These are phyloP conservation scores for Pseudogymnoascus sp. DNA, from an alignment of 2,329 filamentous ascomycete species.

Conservation along the genomic window DNA sequence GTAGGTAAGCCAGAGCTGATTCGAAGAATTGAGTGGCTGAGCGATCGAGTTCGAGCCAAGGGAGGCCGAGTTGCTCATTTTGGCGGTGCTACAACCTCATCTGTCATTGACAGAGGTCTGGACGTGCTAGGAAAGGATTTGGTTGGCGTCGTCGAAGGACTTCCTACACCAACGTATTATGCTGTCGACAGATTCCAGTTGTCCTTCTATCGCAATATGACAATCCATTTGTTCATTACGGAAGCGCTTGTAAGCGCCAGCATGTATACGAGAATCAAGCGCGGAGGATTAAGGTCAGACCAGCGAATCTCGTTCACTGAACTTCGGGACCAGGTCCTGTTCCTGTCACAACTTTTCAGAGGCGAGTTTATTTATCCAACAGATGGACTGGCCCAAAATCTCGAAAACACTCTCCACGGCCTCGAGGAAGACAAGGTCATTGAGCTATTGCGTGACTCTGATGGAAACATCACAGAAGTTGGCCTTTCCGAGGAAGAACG, in stretches of 20 bases:
- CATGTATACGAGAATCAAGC: constrained; percentile 86
- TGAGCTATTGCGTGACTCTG: constrained; percentile 49
- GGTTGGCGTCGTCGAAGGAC: constrained; percentile 67
- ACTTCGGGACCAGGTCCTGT: constrained; percentile 70
- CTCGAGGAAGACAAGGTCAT: constrained; percentile 76
- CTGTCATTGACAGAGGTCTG: constrained; percentile 80
- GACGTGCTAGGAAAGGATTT: constrained; percentile 87
- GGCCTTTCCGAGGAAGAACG: constrained; percentile 72
- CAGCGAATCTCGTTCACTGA: constrained; percentile 71
- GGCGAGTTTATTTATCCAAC: constrained; percentile 96
- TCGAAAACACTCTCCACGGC: constrained; percentile 68
- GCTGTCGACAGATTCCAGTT: constrained; percentile 95
- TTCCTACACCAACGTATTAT: constrained; percentile 88
- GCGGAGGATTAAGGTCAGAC: constrained; percentile 72
- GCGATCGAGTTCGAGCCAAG: constrained; percentile 69
- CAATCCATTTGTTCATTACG: constrained; percentile 93
- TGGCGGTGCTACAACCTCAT: constrained; percentile 66
- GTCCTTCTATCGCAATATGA: constrained; percentile 99
- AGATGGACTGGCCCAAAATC: constrained; percentile 70
- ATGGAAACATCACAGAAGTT: constrained; percentile 53
- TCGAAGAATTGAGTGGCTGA: constrained; percentile 84
- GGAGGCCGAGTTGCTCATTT: constrained; percentile 93
- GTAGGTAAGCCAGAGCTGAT: constrained; percentile 82
- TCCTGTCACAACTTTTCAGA: constrained; percentile 87
- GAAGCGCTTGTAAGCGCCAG: constrained; percentile 84